Base-by-base conservation (phyloP, 306 rosid species). In the Vigna reflexopilosa region DNA sequence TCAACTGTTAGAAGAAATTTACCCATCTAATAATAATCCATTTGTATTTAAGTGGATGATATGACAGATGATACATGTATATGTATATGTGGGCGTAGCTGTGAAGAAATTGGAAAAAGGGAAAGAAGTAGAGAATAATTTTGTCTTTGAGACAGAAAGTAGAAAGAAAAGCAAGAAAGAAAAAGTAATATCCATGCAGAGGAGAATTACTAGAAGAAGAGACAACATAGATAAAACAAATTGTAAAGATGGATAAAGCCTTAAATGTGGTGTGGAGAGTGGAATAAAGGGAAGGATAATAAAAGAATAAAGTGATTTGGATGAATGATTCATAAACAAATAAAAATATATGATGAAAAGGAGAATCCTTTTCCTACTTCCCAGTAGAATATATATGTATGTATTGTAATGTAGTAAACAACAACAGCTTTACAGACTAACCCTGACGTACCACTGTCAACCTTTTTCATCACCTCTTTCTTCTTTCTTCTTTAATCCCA, bases 251-350 rank as follows among this genome's bases (percentile, higher is more conserved):
- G 63, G 88, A 86, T 85, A 83, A 85, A 88, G 89, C 77, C 65
- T 70, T 82, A 80, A 86, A 83, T 81, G 86, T 80, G 89, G 90
- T 78, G 74, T 71, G 7, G 64, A 61, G 47, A 20, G 11, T 64
- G 84, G 90, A 91, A 88, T 89, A 91, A 86, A 89, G 88, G 81
- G 32, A 79, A 20, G 62, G 91, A 89, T 88, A 85, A 84, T 85
- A 92, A 85, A 85, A 83, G 93, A 88, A 88, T 90, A 92, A 92
- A 90, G 93, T 83, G 63, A 20, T 20, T 20, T 20, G 22, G 22
- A 20, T 20, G 22, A 20, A 20, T 20, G 22, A 70, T 59, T 68
- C 58, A 70, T 50, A 45, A 13, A 10, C 28, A 77, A 73, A 42
- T 42, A 9, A 42, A 42, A 42, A 12, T 36, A 51, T 61, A 63